These are phyloP conservation scores for Azolla pinnata DNA, from an alignment of 75 land plant genomes.

Conservation along the genomic window DNA sequence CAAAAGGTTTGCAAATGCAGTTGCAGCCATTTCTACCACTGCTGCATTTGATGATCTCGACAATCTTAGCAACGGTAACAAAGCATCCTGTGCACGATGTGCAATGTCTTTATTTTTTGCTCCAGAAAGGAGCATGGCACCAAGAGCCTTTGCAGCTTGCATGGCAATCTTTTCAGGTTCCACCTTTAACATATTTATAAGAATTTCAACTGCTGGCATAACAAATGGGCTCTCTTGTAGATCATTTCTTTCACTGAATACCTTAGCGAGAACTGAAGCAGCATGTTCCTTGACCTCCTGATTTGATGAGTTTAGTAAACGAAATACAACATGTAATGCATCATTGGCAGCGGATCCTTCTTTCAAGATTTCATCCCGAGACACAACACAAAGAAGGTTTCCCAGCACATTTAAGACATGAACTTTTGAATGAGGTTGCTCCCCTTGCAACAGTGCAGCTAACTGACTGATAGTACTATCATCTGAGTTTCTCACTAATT, in stretches of 20 bases:
- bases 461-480: conserved; percentile 85
- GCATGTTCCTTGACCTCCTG: conserved; percentile 87
- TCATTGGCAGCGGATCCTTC: conserved; percentile 91
- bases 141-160: conserved; percentile 73
- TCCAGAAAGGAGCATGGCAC: conserved; percentile 76
- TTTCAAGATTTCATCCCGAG: conserved; percentile 60
- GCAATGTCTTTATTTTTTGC: conserved; percentile 60
- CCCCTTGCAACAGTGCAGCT: conserved; percentile 86
- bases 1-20: conserved; percentile 83
- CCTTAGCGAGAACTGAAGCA: conserved; percentile 72
- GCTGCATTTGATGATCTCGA: conserved; percentile 53
- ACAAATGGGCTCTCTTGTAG: conserved; percentile 78
- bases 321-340: conserved; percentile 81
- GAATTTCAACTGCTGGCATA: conserved; percentile 45
- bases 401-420: conserved; percentile 86
- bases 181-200: conserved; percentile 50
- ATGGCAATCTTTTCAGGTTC: conserved; percentile 54
- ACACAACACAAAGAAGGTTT: conserved; percentile 81
- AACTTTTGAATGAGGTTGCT: conserved; percentile 88
- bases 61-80: conserved; percentile 52
- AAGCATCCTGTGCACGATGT: conserved; percentile 51
- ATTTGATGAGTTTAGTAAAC: conserved; percentile 47
- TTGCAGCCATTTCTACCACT: conserved; percentile 68
- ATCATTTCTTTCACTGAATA: conserved; percentile 69
- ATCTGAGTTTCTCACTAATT: conserved; percentile 90